Evolutionary conservation across 2,329 filamentous ascomycete genomes (phyloP).

Genomic region (Trichoderma afroharzianum): DNA sequence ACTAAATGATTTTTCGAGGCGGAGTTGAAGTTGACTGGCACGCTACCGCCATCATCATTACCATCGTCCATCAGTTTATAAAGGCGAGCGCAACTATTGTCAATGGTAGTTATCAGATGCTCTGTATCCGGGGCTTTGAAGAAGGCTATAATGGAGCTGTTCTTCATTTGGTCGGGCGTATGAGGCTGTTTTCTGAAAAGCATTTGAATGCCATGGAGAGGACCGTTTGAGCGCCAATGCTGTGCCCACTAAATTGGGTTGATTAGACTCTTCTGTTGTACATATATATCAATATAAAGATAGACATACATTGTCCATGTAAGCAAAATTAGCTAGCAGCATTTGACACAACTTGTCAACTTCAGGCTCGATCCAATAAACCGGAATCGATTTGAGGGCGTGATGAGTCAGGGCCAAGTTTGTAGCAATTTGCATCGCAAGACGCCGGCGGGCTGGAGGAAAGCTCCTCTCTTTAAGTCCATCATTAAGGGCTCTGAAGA

Average conservation of each 20-base stretch:
- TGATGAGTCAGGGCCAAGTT: neutral
- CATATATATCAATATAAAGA: neutral
- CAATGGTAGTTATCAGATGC: fast-evolving
- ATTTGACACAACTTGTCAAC: neutral
- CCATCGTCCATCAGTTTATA: neutral
- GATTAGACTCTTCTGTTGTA: neutral
- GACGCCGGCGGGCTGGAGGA: neutral
- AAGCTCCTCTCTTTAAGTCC: neutral
- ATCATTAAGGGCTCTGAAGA: neutral
- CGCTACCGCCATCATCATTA: neutral
- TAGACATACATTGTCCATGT: neutral
- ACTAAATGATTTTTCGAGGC: neutral
- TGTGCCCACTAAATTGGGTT: neutral
- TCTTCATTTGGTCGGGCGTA: neutral
- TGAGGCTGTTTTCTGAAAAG: neutral
- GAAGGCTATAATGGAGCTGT: neutral
- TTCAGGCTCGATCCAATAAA: neutral
- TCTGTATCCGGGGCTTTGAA: neutral
- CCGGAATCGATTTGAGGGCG: neutral
- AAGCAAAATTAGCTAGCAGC: neutral
- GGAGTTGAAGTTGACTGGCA: neutral
- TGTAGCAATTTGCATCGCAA: neutral
- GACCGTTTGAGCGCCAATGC: neutral
- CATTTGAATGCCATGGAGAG: fast-evolving
- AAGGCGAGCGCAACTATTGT: neutral